phyloP scores from a whole-genome alignment of 2,329 filamentous ascomycete genomes.

The Chrysoporthe cubensis region DNA sequence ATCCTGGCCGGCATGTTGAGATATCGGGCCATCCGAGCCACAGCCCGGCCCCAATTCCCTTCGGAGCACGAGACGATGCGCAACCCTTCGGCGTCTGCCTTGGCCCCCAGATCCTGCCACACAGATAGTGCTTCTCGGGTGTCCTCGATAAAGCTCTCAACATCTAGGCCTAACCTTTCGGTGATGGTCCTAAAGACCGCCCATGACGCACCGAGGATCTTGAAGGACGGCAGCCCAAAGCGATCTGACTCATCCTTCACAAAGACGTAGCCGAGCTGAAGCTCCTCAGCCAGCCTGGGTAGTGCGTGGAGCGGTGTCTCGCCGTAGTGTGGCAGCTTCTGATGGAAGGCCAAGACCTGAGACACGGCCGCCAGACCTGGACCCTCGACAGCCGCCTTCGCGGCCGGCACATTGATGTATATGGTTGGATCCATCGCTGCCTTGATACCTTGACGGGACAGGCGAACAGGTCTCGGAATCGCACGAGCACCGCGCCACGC shows the following conservation, averaged over 20 bases:
- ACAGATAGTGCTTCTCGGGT: not conserved
- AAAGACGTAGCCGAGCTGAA: slow-evolving; percentile 62
- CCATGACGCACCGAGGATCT: slow-evolving; percentile 81
- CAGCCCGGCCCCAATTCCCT: slow-evolving; percentile 76
- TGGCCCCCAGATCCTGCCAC: slow-evolving; percentile 6
- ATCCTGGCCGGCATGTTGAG: slow-evolving; percentile 61
- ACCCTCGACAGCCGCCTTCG: not conserved
- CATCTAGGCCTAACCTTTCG: slow-evolving; percentile 44
- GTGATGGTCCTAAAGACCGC: slow-evolving; percentile 64
- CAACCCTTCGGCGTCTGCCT: slow-evolving; percentile 34
- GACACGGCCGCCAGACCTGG: not conserved
- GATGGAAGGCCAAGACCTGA: slow-evolving; percentile 54
- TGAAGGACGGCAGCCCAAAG: slow-evolving; percentile 75
- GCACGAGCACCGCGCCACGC: not conserved
- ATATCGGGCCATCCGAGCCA: slow-evolving; percentile 68
- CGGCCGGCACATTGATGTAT: slow-evolving; percentile 7
- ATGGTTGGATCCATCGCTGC: not conserved
- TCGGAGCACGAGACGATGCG: slow-evolving; percentile 69
- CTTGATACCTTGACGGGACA: not conserved
- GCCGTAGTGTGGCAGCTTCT: slow-evolving; percentile 58
- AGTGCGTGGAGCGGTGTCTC: slow-evolving; percentile 59
- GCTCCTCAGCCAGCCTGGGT: slow-evolving; percentile 55
- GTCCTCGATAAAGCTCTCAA: not conserved
- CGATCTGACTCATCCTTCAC: slow-evolving; percentile 74
- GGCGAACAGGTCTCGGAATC: not conserved